A percentile compares a stretch with the other conserved stretches of the same genome.
Conservation (phyloP, 768 basidiomycete species). For the Calvatia gigantea region DNA sequence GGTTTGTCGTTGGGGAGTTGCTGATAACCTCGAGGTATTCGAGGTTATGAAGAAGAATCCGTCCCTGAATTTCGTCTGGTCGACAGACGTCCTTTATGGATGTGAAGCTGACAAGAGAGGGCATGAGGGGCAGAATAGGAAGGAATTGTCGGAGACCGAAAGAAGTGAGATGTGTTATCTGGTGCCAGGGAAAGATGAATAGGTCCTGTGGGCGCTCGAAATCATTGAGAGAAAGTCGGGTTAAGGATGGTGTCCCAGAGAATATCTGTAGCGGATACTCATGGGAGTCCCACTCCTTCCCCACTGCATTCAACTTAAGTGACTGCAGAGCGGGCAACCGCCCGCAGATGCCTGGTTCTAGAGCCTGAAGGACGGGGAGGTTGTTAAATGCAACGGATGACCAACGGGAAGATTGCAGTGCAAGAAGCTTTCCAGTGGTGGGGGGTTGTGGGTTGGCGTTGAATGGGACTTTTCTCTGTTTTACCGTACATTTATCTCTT, state of each 20-base stretch:
- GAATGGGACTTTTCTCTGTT: no score
- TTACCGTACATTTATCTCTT: no score
- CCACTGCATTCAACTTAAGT: not conserved
- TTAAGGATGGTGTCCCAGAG: not conserved
- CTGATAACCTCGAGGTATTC: constrained; percentile 1
- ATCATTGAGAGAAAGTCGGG: not conserved
- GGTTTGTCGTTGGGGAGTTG: constrained; percentile 5
- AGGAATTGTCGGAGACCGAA: constrained; percentile 2
- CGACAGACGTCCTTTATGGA: not conserved
- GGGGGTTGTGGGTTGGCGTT: not conserved
- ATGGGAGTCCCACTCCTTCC: not conserved
- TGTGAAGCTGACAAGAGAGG: not conserved
- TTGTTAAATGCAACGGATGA: constrained; percentile 8
- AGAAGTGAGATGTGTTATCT: constrained; percentile 5
- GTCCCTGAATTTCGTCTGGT: constrained; percentile 1
- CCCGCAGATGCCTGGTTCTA: not conserved
- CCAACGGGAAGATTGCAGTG: constrained; percentile 1
- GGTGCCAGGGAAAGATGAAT: constrained; percentile 3
- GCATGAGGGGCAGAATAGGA: constrained; percentile 5
- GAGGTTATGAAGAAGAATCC: constrained; percentile 1
- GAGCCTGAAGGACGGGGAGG: constrained; percentile 2
- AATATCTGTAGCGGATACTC: constrained; percentile 1
- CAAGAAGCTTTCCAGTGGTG: not conserved
- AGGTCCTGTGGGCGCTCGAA: not conserved
- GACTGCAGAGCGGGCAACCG: not conserved